A percentile compares a stretch with the other conserved stretches of the same genome.
Evolutionary conservation across 192 early-diverging fungal species (phyloP).

Genomic region (Cladochytrium replicatum): DNA sequence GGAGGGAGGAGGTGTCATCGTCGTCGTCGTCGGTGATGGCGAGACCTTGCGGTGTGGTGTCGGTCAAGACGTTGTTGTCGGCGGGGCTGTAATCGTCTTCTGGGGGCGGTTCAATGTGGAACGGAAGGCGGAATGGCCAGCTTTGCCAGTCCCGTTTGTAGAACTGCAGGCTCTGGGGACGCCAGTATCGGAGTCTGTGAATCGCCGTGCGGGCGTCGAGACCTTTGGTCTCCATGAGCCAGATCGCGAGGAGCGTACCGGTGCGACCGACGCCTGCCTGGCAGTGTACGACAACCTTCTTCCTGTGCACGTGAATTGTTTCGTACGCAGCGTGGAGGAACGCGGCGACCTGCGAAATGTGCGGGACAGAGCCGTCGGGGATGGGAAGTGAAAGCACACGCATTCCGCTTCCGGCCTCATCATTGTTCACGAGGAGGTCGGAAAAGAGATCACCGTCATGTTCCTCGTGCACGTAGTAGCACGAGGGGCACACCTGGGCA

Average conservation of each 20-base stretch:
- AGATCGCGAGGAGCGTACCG: conserved; percentile 35
- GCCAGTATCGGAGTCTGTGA: conserved; percentile 16
- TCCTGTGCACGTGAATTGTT: conserved; percentile 17
- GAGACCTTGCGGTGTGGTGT: too few relatives aligned
- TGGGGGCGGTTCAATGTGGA: conserved; percentile 1
- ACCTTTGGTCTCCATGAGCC: conserved; percentile 34
- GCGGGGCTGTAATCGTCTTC: too few relatives aligned
- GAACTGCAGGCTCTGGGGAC: conserved; percentile 41
- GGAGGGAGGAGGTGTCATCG: too few relatives aligned
- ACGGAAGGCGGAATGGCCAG: conserved; percentile 25
- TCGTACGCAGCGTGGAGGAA: conserved; percentile 22
- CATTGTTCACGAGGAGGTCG: conserved; percentile 13
- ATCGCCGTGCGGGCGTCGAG: conserved; percentile 26
- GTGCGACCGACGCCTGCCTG: conserved; percentile 44
- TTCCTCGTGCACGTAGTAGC: conserved; percentile 11
- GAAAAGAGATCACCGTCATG: conserved; percentile 29
- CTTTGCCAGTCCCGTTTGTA: conserved; percentile 32
- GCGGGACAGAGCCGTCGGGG: conserved; percentile 32
- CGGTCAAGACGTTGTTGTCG: too few relatives aligned
- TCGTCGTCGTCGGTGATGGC: too few relatives aligned
- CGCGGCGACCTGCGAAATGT: conserved; percentile 18
- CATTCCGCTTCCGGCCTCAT: too few relatives aligned
- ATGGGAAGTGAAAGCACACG: conserved; percentile 34
- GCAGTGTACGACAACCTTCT: conserved; percentile 36
- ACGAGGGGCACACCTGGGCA: not conserved